Percentiles rank a stretch among this genome's conserved stretches.
Evolutionary conservation across 140 eudicot species (phyloP).

Genomic region (Flaveria floridana): DNA sequence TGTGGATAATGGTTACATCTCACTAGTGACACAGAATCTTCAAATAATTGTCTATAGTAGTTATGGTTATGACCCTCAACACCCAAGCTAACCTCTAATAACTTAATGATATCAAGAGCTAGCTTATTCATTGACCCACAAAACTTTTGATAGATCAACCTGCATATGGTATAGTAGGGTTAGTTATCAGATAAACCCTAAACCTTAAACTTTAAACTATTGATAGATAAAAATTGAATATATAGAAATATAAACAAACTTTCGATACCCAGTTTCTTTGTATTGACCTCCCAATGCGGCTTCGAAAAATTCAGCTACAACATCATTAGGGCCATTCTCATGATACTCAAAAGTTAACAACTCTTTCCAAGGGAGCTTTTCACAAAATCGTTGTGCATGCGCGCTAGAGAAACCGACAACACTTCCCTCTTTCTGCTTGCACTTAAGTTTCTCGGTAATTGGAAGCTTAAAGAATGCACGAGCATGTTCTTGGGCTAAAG

Average conservation of each 20-base stretch:
- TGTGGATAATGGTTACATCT: conserved; percentile 62
- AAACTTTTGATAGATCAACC: conserved; percentile 48
- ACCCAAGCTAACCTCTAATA: conserved; percentile 60
- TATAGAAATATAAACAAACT: too few species aligned
- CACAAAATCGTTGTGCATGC: conserved; percentile 44
- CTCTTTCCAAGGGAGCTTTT: conserved; percentile 73
- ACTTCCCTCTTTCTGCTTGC: conserved; percentile 36
- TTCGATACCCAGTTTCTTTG: conserved; percentile 46
- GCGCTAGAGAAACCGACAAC: conserved; percentile 47
- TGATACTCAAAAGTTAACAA: conserved; percentile 42
- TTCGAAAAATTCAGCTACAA: conserved; percentile 38
- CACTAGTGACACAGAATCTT: conserved; percentile 52
- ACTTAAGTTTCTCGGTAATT: conserved; percentile 31
- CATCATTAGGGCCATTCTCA: conserved; percentile 28
- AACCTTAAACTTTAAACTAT: too few species aligned
- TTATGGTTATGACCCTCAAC: conserved; percentile 28
- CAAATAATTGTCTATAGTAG: conserved; percentile 41
- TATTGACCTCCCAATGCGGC: conserved; percentile 41
- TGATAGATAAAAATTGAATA: too few species aligned
- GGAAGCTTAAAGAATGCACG: conserved; percentile 49
- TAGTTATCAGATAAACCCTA: too few species aligned
- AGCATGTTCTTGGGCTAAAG: conserved; percentile 32
- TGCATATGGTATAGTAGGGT: conserved; percentile 5
- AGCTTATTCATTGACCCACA: conserved; percentile 46
- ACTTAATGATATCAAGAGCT: conserved; percentile 38